phyloP scores from a whole-genome alignment of 352 stramenopile genomes.

The Phytophthora palmivora region DNA sequence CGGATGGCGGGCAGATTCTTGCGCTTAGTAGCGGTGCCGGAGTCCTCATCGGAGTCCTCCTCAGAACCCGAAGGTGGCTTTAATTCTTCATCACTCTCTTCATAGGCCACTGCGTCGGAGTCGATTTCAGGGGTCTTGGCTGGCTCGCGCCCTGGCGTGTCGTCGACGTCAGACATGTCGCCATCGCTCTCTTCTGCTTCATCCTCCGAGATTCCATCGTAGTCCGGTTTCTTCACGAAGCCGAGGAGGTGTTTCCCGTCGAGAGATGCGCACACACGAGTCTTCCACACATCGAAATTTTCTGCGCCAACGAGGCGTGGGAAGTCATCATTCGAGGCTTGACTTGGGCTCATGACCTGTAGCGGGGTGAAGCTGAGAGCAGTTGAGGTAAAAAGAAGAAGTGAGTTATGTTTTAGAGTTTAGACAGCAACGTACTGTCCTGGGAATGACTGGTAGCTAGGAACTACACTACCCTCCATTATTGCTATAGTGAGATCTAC shows the following conservation, averaged over 20 bases:
- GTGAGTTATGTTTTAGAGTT: too few relatives aligned
- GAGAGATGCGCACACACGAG: too few relatives aligned
- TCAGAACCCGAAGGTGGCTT: slow-evolving; percentile 8
- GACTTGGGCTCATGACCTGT: too few relatives aligned
- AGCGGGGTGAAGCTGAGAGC: too few relatives aligned
- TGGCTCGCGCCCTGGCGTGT: background rate
- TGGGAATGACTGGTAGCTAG: too few relatives aligned
- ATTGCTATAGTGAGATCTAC: too few relatives aligned
- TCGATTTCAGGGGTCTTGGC: background rate
- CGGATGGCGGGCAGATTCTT: background rate
- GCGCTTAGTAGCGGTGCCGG: background rate
- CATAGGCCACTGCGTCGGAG: slow-evolving; percentile 6
- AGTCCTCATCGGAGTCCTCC: slow-evolving; percentile 3
- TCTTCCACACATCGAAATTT: too few relatives aligned
- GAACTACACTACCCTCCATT: too few relatives aligned
- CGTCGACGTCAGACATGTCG: slow-evolving; percentile 3
- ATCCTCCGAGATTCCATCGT: slow-evolving; percentile 13
- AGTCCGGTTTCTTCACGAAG: slow-evolving; percentile 20
- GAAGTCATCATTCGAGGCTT: too few relatives aligned
- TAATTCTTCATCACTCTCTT: slow-evolving; percentile 11
- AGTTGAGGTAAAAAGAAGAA: too few relatives aligned
- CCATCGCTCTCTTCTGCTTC: background rate
- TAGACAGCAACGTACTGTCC: too few relatives aligned
- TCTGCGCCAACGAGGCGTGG: too few relatives aligned
- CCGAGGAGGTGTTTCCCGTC: slow-evolving; percentile 28